These are phyloP conservation scores for Salix purpurea DNA, from an alignment of 345 rosid species.

Conservation along the genomic window DNA sequence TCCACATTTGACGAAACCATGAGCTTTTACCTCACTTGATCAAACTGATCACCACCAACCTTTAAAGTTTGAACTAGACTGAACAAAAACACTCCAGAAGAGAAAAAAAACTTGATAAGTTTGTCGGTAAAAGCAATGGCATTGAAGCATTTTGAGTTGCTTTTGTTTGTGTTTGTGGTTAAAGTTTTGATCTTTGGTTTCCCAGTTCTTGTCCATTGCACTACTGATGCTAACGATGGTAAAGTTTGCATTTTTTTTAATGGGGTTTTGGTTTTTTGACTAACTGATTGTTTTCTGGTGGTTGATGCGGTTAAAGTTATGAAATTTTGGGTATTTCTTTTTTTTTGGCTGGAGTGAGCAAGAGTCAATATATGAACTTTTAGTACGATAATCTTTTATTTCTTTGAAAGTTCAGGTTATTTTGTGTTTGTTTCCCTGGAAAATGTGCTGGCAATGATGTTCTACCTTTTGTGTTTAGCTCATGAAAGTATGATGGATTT, in stretches of 20 bases:
- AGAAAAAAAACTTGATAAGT: neutral
- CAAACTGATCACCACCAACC: neutral
- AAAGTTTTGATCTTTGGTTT: conserved; percentile 17
- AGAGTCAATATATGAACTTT: conserved; percentile 8
- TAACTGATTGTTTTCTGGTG: neutral
- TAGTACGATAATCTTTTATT: neutral
- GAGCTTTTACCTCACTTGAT: conserved; percentile 14
- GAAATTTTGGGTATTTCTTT: neutral
- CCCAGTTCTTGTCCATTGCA: conserved; percentile 24
- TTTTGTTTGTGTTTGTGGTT: conserved; percentile 2
- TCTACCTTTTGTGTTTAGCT: neutral
- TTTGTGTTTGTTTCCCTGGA: conserved; percentile 26
- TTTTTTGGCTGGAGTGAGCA: neutral
- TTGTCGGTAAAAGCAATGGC: neutral
- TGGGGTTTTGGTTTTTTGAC: neutral
- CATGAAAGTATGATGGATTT: neutral
- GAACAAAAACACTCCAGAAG: neutral
- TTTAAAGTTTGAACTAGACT: neutral
- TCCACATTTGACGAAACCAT: conserved; percentile 17
- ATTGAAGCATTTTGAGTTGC: neutral
- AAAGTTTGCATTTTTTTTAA: neutral
- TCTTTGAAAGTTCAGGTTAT: conserved; percentile 13
- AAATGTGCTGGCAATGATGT: conserved; percentile 19
- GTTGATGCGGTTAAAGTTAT: conserved; percentile 7
- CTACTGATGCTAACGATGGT: conserved; percentile 48